Evolutionary conservation across 306 rosid genomes (phyloP).

Genomic region (Cicer judaicum): DNA sequence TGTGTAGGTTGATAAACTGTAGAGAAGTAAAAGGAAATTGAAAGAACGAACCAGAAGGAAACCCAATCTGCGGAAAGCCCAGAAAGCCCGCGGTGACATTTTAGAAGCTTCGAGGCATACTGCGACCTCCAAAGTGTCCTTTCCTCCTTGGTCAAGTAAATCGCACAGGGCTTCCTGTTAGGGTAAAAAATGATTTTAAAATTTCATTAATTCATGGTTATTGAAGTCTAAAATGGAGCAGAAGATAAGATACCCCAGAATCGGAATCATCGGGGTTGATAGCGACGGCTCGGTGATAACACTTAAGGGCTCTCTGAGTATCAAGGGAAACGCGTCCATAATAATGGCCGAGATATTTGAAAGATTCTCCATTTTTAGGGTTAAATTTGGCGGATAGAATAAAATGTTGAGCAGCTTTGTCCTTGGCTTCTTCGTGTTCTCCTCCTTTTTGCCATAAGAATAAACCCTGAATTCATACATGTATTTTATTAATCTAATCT

Average conservation of each 20-base stretch:
- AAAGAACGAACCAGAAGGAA: conserved; percentile 64
- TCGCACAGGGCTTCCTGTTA: conserved; percentile 73
- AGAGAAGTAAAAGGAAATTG: conserved; percentile 4
- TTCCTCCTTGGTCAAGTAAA: conserved; percentile 73
- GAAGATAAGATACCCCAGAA: conserved; percentile 58
- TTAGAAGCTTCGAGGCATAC: conserved; percentile 73
- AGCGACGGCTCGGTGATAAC: conserved; percentile 79
- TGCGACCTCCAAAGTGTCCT: conserved; percentile 70
- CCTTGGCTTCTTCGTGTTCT: conserved; percentile 47
- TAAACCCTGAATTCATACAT: conserved; percentile 54
- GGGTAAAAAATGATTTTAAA: too few relatives aligned
- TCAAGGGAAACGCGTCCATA: conserved; percentile 55
- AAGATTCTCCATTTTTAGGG: conserved; percentile 72
- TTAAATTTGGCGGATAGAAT: conserved; percentile 71
- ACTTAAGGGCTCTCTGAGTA: conserved; percentile 69
- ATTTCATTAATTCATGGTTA: not conserved
- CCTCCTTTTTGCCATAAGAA: conserved; percentile 67
- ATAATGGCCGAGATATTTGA: conserved; percentile 75
- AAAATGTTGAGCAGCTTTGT: conserved; percentile 74
- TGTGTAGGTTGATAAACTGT: not conserved
- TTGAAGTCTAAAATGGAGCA: conserved; percentile 4
- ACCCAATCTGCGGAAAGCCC: conserved; percentile 93
- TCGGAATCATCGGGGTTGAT: conserved; percentile 71
- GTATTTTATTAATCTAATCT: not conserved
- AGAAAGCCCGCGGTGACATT: conserved; percentile 82